Evolutionary conservation across 2,329 filamentous ascomycete genomes (phyloP).

Genomic region (Arthrobotrys conoides): DNA sequence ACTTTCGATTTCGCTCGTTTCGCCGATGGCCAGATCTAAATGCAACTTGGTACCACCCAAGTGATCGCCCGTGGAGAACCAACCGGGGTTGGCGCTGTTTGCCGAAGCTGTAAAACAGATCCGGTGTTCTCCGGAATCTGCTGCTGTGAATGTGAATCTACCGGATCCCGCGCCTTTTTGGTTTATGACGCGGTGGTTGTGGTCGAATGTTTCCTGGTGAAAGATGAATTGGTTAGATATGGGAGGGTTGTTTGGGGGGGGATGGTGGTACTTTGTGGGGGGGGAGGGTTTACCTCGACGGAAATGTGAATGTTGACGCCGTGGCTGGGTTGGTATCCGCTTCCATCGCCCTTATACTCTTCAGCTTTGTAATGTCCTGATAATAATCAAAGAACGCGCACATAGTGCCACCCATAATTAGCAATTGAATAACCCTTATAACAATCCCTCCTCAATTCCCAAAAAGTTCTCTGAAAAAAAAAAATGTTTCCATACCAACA

Average conservation of each 20-base stretch:
- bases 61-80: constrained; percentile 75
- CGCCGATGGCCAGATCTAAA: constrained; percentile 92
- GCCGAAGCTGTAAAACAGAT: constrained; percentile 87
- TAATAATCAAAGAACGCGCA: neutral
- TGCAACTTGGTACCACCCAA: constrained; percentile 84
- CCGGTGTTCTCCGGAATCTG: constrained; percentile 90
- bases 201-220: constrained; percentile 89
- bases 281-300: constrained; percentile 76
- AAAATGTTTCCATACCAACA: constrained; percentile 77
- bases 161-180: constrained; percentile 82
- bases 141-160: constrained; percentile 94
- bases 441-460: neutral
- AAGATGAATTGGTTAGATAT: constrained; percentile 1
- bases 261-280: too few species aligned
- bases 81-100: constrained; percentile 77
- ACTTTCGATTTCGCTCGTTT: constrained; percentile 93
- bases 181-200: constrained; percentile 94
- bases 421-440: neutral
- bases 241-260: too few species aligned
- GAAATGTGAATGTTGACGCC: constrained; percentile 88
- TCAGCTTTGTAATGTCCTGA: constrained; percentile 85
- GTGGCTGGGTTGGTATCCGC: constrained; percentile 79
- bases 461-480: too few species aligned
- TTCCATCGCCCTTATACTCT: constrained; percentile 81
- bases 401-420: constrained; percentile 22